Conservation (phyloP, 305 asterid genomes). For the Lippia alba region DNA sequence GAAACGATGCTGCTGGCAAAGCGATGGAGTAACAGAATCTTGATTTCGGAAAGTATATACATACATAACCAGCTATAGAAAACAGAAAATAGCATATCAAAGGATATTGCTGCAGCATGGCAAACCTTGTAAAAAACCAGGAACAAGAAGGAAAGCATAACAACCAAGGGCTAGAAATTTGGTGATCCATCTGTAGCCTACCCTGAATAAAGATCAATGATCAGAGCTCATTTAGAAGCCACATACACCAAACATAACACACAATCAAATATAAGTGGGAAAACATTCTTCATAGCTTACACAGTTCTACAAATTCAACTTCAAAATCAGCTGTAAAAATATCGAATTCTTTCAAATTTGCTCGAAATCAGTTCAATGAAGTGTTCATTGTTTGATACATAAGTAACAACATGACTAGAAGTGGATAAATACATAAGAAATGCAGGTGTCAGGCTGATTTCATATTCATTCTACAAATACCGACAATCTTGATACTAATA, state of each 20-base stretch:
- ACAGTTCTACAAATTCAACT: no score
- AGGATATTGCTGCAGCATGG: constrained; percentile 17
- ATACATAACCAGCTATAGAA: not conserved
- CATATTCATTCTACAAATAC: not conserved
- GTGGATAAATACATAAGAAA: no score
- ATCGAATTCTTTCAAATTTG: no score
- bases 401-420: no score
- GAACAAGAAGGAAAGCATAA: constrained; percentile 69
- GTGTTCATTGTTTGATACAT: no score
- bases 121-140: constrained; percentile 84
- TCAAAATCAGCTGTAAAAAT: no score
- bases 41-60: constrained; percentile 10
- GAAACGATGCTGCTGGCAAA: not conserved
- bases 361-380: no score
- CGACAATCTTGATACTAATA: not conserved
- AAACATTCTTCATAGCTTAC: no score
- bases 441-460: no score
- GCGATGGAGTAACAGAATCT: not conserved
- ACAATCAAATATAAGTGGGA: no score
- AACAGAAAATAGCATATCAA: constrained; percentile 1
- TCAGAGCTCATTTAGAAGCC: no score
- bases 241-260: no score
- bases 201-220: constrained; percentile 60
- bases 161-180: constrained; percentile 81
- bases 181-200: constrained; percentile 84